A percentile compares a stretch with the other conserved stretches of the same genome.
Conservation (phyloP, 2,329 filamentous ascomycete genomes). For the Phaeosphaeria sp. region DNA sequence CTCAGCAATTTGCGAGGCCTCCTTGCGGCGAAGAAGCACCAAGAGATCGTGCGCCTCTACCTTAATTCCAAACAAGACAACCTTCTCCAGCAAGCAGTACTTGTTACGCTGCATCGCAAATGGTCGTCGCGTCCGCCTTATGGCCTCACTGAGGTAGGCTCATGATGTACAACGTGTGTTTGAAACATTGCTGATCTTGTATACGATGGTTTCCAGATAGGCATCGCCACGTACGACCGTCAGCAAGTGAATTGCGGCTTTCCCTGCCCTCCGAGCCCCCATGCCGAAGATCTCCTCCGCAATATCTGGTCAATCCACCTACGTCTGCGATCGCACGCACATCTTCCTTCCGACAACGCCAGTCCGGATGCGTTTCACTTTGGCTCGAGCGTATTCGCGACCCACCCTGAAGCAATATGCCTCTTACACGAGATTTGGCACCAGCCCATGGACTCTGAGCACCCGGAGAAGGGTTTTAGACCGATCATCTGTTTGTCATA, state of each 20-base stretch:
- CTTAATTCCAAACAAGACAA: conserved; percentile 2
- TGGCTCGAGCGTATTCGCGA: conserved; percentile 17
- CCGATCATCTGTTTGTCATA: conserved; percentile 21
- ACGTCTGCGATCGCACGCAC: conserved; percentile 13
- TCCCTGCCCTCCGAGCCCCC: conserved; percentile 10
- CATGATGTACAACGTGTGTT: too few relatives aligned
- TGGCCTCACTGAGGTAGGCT: conserved; percentile 17
- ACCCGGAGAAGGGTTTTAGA: conserved; percentile 10
- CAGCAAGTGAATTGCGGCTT: background rate
- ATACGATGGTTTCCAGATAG: too few relatives aligned
- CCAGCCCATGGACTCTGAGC: conserved; percentile 15
- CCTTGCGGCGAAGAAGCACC: conserved; percentile 5
- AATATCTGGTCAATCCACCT: conserved; percentile 22
- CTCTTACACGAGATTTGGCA: conserved; percentile 19
- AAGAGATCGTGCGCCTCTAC: conserved; percentile 8
- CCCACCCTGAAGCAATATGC: conserved; percentile 7
- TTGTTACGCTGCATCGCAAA: conserved; percentile 19
- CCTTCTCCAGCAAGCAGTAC: conserved; percentile 16
- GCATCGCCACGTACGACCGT: conserved; percentile 20
- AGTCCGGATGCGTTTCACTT: conserved; percentile 20
- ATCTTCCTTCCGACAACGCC: conserved; percentile 8
- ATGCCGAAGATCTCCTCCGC: conserved; percentile 19
- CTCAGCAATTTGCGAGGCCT: conserved; percentile 3
- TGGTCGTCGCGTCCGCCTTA: conserved; percentile 14
- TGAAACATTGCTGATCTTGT: too few relatives aligned